Percentiles rank a stretch among this genome's conserved stretches.
These are phyloP conservation scores for Curvularia verruculosa DNA, from an alignment of 2,329 filamentous ascomycete species.

Conservation along the genomic window DNA sequence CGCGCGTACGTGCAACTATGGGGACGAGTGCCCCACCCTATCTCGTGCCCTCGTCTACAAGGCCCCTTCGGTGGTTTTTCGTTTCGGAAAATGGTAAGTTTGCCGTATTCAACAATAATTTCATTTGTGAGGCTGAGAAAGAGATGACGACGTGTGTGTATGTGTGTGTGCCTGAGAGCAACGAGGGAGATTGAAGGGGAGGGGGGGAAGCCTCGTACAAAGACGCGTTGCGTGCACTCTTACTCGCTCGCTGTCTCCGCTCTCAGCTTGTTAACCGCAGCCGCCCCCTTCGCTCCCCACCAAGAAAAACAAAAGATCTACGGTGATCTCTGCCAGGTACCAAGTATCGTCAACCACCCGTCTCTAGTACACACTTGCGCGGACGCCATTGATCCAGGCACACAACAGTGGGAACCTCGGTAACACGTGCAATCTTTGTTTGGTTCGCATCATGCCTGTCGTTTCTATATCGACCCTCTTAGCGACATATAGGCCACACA, in stretches of 20 bases:
- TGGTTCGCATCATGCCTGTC: neutral
- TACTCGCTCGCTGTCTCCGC: constrained; percentile 7
- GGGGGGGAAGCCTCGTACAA: neutral
- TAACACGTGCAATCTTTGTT: neutral
- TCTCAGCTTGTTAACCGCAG: constrained; percentile 8
- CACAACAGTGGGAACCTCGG: neutral
- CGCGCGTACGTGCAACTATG: neutral
- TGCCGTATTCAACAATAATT: neutral
- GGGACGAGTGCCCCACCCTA: neutral
- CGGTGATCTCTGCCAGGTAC: constrained; percentile 31
- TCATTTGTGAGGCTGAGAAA: neutral
- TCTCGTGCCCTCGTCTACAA: neutral
- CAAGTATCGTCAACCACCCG: constrained; percentile 1
- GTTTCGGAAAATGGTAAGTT: neutral
- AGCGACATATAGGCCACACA: neutral
- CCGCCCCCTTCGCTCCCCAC: too few species aligned
- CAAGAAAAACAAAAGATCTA: constrained; percentile 16
- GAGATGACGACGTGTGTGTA: neutral
- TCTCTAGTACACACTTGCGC: neutral
- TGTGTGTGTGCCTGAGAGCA: neutral
- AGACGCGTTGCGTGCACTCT: neutral
- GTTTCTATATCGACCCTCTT: neutral
- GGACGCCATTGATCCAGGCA: neutral
- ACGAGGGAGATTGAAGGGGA: too few species aligned
- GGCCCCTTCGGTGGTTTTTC: neutral